These are phyloP conservation scores for Fusarium goolgardi DNA, from an alignment of 2,329 filamentous ascomycete genomes.

Conservation along the genomic window DNA sequence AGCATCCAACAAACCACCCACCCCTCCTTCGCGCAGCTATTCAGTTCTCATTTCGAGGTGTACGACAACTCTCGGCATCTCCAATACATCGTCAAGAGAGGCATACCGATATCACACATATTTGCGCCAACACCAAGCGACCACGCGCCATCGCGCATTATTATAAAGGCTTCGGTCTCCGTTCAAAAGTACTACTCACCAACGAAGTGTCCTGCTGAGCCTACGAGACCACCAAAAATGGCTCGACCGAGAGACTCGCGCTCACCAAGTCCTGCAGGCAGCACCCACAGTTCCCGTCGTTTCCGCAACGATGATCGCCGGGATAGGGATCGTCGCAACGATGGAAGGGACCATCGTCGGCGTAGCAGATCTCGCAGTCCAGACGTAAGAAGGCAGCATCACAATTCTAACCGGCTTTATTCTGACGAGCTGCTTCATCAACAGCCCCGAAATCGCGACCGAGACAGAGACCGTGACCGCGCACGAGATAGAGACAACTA, in stretches of 20 bases:
- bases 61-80: background rate
- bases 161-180: constrained; percentile 35
- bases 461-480: constrained; percentile 66
- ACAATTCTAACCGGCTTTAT: constrained; percentile 41
- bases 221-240: constrained; percentile 60
- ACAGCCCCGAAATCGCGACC: constrained; percentile 70
- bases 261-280: constrained; percentile 96
- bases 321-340: constrained; percentile 63
- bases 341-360: constrained; percentile 63
- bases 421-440: constrained; percentile 54
- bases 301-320: constrained; percentile 71
- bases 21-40: constrained; percentile 25
- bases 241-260: constrained; percentile 75
- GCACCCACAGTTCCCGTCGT: constrained; percentile 79
- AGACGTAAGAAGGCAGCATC: constrained; percentile 63
- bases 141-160: constrained; percentile 38
- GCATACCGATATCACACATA: background rate
- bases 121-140: constrained; percentile 24
- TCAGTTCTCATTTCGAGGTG: constrained; percentile 10
- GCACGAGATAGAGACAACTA: constrained; percentile 66
- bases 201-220: constrained; percentile 56
- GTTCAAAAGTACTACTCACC: constrained; percentile 55
- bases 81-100: constrained; percentile 1
- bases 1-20: constrained; percentile 7
- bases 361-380: constrained; percentile 72